Base-by-base conservation (phyloP, 495 filamentous ascomycete genomes). In the Tuber umbilicatum region DNA sequence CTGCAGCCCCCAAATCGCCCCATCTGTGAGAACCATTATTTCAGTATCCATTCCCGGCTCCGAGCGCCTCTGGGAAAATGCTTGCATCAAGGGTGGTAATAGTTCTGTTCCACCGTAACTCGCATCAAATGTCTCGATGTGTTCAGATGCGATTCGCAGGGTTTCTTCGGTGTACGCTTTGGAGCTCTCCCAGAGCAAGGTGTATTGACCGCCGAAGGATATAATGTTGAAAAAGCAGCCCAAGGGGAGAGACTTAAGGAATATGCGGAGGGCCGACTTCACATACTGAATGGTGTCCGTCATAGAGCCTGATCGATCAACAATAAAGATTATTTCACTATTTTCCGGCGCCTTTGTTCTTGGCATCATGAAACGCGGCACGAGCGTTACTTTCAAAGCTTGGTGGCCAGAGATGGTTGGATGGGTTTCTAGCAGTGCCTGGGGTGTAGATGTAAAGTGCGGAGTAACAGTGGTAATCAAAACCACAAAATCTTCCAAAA, bases 151-250 rank as follows among this genome's bases (percentile, higher is more conserved):
- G 72, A 86, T 73, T 1, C 85, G 74, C 6, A 92, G 80, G 14
- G 83, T 87, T 2, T 78, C 79, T 37, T 86, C 81, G 41, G 85
- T 85, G 78, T 92, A 93, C 0, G 83, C 82, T 73, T 84, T 83
- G 55, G 88, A 90, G 21, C 84, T 85, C 0, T 82, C 68, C 86
- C 90, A 93, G 5, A 93, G 84, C 70, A 89, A 88, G 0, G 83
- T 80, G 77, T 86, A 77, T 0, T 39, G 12, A 17, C 74, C 82
- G 6, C 91, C 90, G 76, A 93, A 93, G 5, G 87, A 90, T 80
- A 89, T 90, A 73, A 93, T 91, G 81, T 93, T 92, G 85, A 93
- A 93, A 78, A 87, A 88, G 74, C 89, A 84, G 2, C 90, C 90
- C 2, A 89, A 74, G 1, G 91, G 91, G 16, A 93, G 83, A 1